Evolutionary conservation across 2,329 filamentous ascomycete genomes (phyloP).

Genomic region (Pseudocercospora fuligena): DNA sequence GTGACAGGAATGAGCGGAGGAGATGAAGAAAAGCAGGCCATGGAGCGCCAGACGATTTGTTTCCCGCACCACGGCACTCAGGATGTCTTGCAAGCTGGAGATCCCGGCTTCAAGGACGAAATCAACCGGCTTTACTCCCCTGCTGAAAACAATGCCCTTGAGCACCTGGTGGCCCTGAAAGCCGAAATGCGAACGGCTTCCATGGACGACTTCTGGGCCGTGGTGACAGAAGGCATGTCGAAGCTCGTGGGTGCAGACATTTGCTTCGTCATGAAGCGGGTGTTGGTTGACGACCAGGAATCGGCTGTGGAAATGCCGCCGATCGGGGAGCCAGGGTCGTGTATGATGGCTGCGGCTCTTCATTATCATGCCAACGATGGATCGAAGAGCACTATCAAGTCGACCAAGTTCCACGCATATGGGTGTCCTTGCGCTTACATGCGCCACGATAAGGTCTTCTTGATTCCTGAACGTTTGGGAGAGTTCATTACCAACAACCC

Average conservation of each 20-base stretch:
- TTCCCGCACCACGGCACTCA: constrained; percentile 36
- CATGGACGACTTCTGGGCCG: constrained; percentile 66
- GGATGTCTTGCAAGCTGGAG: constrained; percentile 32
- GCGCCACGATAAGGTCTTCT: constrained; percentile 72
- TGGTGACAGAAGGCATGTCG: constrained; percentile 67
- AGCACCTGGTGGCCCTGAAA: constrained; percentile 66
- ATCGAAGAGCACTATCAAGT: constrained; percentile 59
- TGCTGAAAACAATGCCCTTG: constrained; percentile 65
- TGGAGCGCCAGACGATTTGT: constrained; percentile 36
- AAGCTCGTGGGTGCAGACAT: constrained; percentile 68
- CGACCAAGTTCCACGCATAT: constrained; percentile 68
- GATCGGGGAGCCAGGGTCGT: constrained; percentile 64
- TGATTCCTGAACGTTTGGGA: constrained; percentile 66
- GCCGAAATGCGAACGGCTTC: constrained; percentile 57
- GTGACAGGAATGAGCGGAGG: constrained; percentile 17
- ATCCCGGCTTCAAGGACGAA: constrained; percentile 33
- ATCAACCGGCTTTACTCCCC: constrained; percentile 31
- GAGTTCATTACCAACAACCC: constrained; percentile 66
- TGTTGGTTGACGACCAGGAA: constrained; percentile 63
- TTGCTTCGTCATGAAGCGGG: constrained; percentile 69
- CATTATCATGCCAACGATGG: constrained; percentile 65
- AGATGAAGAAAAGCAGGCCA: constrained; percentile 11
- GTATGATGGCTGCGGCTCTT: constrained; percentile 68
- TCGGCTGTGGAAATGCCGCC: constrained; percentile 65
- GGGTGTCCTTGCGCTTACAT: constrained; percentile 70